Conservation (phyloP, 192 early-diverging fungal species). For the Piromyces finnis region DNA sequence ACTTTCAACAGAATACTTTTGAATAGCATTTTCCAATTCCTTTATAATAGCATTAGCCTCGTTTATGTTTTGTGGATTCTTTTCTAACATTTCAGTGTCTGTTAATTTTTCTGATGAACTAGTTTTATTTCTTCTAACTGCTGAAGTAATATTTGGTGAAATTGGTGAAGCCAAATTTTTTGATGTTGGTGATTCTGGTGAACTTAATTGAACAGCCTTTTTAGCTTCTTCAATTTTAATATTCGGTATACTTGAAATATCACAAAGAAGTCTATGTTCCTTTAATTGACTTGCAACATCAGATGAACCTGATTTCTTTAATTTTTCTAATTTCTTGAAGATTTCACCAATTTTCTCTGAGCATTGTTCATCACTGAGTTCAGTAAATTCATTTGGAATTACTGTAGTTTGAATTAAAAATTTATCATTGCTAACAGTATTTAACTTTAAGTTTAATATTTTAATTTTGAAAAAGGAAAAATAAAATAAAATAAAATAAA, state of each 20-base stretch:
- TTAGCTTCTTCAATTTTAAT: background rate
- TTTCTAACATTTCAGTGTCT: background rate
- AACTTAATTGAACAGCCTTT: background rate
- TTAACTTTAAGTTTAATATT: too few species aligned
- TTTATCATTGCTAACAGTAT: background rate
- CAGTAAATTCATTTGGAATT: background rate
- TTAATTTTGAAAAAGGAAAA: too few species aligned
- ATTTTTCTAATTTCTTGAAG: background rate
- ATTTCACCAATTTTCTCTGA: background rate
- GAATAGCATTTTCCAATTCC: background rate
- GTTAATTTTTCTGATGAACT: background rate
- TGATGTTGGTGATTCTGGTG: background rate
- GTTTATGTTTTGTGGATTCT: background rate
- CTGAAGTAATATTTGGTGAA: background rate
- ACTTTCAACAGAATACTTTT: background rate
- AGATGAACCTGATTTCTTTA: background rate
- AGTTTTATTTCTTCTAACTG: background rate
- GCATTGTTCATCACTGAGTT: background rate
- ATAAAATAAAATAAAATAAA: too few species aligned
- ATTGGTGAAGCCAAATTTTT: background rate
- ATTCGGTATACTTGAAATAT: background rate
- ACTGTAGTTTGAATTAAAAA: background rate
- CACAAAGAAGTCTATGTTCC: background rate
- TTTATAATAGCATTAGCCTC: background rate
- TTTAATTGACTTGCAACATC: background rate